Percentiles rank a stretch among this genome's conserved stretches.
Evolutionary conservation across 2,329 filamentous ascomycete species (phyloP).

Genomic region (Myotisia sp.): DNA sequence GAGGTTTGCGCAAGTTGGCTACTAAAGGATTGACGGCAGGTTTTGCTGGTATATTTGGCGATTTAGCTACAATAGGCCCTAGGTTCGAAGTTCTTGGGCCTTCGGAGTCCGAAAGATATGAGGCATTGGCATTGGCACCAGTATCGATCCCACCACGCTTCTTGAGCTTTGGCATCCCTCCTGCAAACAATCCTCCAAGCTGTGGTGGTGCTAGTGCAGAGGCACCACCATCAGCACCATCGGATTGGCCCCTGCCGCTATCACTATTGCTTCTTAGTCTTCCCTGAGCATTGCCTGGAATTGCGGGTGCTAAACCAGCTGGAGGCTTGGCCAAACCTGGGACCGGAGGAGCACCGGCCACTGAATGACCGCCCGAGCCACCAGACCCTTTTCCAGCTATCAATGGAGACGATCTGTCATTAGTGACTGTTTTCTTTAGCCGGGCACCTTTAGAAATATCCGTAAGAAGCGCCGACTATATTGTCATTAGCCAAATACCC

Average conservation of each 20-base stretch:
- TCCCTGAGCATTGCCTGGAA: conserved; percentile 41
- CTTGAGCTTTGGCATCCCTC: conserved; percentile 88
- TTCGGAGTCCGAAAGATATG: conserved; percentile 73
- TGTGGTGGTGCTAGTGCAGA: conserved; percentile 69
- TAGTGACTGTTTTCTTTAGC: conserved; percentile 76
- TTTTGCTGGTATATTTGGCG: conserved; percentile 40
- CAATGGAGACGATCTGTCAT: conserved; percentile 76
- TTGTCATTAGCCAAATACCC: neutral
- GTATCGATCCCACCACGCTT: conserved; percentile 75
- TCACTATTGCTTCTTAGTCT: conserved; percentile 77
- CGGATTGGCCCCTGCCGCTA: conserved; percentile 32
- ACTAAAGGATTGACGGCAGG: conserved; percentile 39
- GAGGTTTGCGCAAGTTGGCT: conserved; percentile 47
- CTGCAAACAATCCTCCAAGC: conserved; percentile 74
- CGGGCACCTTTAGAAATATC: conserved; percentile 72
- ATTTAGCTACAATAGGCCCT: conserved; percentile 40
- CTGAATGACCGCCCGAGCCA: conserved; percentile 44
- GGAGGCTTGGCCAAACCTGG: conserved; percentile 48
- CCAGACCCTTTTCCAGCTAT: conserved; percentile 45
- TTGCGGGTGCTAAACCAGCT: conserved; percentile 55
- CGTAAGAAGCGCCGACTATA: conserved; percentile 66
- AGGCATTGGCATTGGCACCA: conserved; percentile 54
- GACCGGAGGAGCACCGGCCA: conserved; percentile 69
- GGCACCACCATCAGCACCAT: conserved; percentile 34
- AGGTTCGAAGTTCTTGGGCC: conserved; percentile 38